Evolutionary conservation across 345 rosid genomes (phyloP).

Genomic region (Boechera divaricarpa): DNA sequence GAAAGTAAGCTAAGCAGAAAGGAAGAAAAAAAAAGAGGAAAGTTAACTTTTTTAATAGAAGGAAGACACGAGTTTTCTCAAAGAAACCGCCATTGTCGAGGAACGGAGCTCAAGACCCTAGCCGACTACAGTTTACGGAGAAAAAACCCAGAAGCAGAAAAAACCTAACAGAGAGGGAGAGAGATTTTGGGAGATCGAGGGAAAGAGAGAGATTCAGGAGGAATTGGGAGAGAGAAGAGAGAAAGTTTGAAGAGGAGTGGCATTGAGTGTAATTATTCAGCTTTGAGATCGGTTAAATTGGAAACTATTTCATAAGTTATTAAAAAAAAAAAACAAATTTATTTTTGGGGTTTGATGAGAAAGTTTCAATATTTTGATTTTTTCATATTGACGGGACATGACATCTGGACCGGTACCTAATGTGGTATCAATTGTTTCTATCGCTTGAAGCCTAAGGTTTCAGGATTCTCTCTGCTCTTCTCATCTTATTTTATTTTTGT

Average conservation of each 20-base stretch:
- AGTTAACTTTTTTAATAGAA: constrained; percentile 30
- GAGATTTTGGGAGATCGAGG: constrained; percentile 38
- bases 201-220: constrained; percentile 23
- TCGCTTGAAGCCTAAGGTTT: constrained; percentile 46
- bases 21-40: constrained; percentile 9
- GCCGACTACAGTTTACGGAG: constrained; percentile 20
- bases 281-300: constrained; percentile 29
- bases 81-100: constrained; percentile 42
- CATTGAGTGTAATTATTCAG: constrained; percentile 44
- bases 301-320: not conserved
- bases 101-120: constrained; percentile 40
- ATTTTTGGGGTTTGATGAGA: constrained; percentile 33
- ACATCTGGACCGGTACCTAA: constrained; percentile 37
- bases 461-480: constrained; percentile 26
- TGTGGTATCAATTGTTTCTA: constrained; percentile 39
- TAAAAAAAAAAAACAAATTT: not conserved
- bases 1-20: constrained; percentile 35
- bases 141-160: constrained; percentile 35
- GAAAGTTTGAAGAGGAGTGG: constrained; percentile 44
- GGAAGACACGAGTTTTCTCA: constrained; percentile 38
- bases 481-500: not conserved
- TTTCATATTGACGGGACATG: constrained; percentile 25
- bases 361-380: not conserved
- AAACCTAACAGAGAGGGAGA: constrained; percentile 20
- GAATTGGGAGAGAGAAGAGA: constrained; percentile 31